Evolutionary conservation across 2,329 filamentous ascomycete species (phyloP).

Genomic region (Bipolaris victoriae): DNA sequence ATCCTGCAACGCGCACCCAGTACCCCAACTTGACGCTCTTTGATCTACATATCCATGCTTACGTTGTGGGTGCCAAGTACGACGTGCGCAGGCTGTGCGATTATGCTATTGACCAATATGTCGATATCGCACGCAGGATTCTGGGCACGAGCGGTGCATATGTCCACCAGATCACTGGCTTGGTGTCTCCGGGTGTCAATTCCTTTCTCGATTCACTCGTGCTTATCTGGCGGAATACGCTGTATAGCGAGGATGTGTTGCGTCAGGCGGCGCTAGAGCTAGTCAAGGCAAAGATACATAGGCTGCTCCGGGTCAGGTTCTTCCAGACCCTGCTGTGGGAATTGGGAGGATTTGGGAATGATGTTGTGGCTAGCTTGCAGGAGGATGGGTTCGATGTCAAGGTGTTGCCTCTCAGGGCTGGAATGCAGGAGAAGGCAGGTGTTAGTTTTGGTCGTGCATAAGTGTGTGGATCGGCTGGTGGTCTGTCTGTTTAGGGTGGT

Average conservation of each 20-base stretch:
- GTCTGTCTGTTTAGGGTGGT: background rate
- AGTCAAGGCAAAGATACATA: conserved; percentile 23
- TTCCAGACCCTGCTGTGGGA: conserved; percentile 26
- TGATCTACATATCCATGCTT: conserved; percentile 36
- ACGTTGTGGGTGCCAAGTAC: conserved; percentile 32
- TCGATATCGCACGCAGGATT: conserved; percentile 13
- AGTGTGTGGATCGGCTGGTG: background rate
- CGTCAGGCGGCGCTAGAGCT: conserved; percentile 23
- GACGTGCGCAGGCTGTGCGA: conserved; percentile 17
- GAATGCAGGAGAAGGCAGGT: background rate
- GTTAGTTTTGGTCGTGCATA: conserved; percentile 6
- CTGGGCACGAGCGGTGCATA: conserved; percentile 14
- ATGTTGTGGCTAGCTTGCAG: conserved; percentile 22
- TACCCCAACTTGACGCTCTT: conserved; percentile 28
- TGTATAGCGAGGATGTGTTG: conserved; percentile 18
- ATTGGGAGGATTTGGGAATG: conserved; percentile 20
- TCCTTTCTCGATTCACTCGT: conserved; percentile 31
- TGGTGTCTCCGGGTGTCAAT: conserved; percentile 1
- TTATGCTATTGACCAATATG: conserved; percentile 22
- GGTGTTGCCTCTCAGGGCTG: conserved; percentile 5
- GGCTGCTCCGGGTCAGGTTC: conserved; percentile 18
- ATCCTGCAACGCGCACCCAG: conserved; percentile 7
- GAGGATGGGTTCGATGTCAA: conserved; percentile 31
- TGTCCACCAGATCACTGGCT: background rate
- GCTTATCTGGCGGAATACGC: conserved; percentile 33